These are phyloP conservation scores for Alternaria sp. DNA, from an alignment of 2,329 filamentous ascomycete species.

Conservation along the genomic window DNA sequence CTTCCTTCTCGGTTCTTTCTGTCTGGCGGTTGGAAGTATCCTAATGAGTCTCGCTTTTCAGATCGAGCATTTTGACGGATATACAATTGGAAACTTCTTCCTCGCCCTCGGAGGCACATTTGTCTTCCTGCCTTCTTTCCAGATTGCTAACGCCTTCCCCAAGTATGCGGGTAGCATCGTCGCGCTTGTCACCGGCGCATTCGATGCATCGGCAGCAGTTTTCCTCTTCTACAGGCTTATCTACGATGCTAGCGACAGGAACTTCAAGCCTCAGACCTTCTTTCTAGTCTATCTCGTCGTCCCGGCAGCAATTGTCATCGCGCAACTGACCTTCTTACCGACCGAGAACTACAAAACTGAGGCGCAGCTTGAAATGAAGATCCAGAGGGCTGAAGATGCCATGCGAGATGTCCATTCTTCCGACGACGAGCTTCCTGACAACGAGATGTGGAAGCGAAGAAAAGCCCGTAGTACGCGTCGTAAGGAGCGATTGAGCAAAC, in stretches of 20 bases:
- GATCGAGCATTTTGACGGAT: conserved; percentile 53
- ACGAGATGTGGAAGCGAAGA: conserved; percentile 56
- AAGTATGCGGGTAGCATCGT: conserved; percentile 80
- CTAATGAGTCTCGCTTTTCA: conserved; percentile 51
- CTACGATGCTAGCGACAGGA: conserved; percentile 67
- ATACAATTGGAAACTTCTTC: conserved; percentile 77
- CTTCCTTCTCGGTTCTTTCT: conserved; percentile 43
- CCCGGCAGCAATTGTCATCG: conserved; percentile 70
- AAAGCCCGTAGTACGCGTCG: conserved; percentile 53
- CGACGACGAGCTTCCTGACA: conserved; percentile 63
- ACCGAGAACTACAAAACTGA: conserved; percentile 78
- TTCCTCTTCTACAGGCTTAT: conserved; percentile 78
- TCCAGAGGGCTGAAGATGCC: conserved; percentile 41
- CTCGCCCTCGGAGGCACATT: conserved; percentile 82
- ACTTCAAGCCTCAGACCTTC: conserved; percentile 72
- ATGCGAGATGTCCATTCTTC: conserved; percentile 61
- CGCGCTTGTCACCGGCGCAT: conserved; percentile 80
- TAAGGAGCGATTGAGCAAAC: conserved; percentile 70
- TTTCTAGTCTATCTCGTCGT: conserved; percentile 78
- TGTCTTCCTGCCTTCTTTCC: conserved; percentile 83
- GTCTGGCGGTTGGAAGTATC: conserved; percentile 45
- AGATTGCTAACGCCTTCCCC: conserved; percentile 85
- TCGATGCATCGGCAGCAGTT: conserved; percentile 82
- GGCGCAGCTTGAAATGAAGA: conserved; percentile 48
- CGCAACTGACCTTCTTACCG: conserved; percentile 78